A percentile compares a stretch with the other conserved stretches of the same genome.
These are phyloP conservation scores for Cercospora zeae-maydis DNA, from an alignment of 2,329 filamentous ascomycete genomes.

Conservation along the genomic window DNA sequence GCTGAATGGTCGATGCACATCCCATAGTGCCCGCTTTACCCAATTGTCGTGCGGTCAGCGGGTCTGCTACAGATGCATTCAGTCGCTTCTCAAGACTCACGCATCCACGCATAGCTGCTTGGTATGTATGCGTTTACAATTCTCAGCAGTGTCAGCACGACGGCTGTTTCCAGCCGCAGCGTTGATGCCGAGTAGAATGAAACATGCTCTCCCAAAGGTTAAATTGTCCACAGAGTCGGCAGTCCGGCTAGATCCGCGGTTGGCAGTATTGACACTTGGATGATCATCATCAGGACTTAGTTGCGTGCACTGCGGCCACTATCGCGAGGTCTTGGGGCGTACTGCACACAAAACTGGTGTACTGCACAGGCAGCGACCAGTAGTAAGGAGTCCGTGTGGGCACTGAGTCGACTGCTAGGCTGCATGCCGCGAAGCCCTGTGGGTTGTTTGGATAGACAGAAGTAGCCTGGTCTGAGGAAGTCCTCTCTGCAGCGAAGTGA, in stretches of 20 bases:
- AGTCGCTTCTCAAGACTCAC: neutral
- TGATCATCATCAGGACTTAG: constrained; percentile 13
- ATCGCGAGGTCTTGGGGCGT: constrained; percentile 8
- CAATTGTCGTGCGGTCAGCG: neutral
- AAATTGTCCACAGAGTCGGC: neutral
- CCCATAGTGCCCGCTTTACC: constrained; percentile 6
- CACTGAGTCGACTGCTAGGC: neutral
- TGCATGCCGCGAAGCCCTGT: neutral
- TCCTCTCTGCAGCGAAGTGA: neutral
- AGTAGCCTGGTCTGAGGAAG: neutral
- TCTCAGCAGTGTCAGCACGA: constrained; percentile 2
- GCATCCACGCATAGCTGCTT: constrained; percentile 7
- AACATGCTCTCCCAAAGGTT: constrained; percentile 6
- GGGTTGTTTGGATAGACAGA: neutral
- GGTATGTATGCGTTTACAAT: constrained; percentile 10
- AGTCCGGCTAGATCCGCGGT: constrained; percentile 14
- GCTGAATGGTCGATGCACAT: constrained; percentile 6
- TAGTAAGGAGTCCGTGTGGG: neutral
- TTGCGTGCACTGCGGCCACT: constrained; percentile 6
- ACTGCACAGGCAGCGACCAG: neutral
- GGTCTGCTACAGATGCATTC: neutral
- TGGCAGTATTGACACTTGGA: constrained; percentile 13
- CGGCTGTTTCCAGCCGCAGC: neutral
- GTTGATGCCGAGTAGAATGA: constrained; percentile 7
- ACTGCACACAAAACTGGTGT: neutral